Base-by-base conservation (phyloP, 108 stramenopile genomes). In the Epithemia pelagica region DNA sequence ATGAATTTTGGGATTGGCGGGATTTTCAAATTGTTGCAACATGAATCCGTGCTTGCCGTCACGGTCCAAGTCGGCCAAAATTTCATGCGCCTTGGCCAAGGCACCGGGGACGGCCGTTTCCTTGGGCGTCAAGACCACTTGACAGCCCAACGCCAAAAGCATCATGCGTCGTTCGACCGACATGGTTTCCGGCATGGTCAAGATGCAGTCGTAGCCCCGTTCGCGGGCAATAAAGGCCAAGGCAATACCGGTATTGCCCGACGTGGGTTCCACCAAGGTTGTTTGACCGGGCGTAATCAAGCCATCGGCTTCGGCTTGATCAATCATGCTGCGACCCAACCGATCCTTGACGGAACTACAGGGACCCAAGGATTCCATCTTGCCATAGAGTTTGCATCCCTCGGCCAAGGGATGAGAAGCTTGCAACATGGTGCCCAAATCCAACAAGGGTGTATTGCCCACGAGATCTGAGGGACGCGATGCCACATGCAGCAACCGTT, bases 131-230 rank as follows among this genome's bases (percentile, higher is more conserved):
- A 85, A 63, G 5, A 89, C 84, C 29, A 89, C 82, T 70, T 86
- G 77, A 28, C 75, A 74, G 18, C 84, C 88, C 37, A 89, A 62
- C 18, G 82, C 75, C 52, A 81, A 26, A 26, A 89, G 72, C 78
- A 89, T 81, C 75, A 83, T 83, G 56, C 84, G 79, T 57, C 84
- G 70, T 77, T 89, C 88, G 28, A 83, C 52, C 54, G 68, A 71
- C 78, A 90, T 86, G 63, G 91, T 90, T 73, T 97, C 96, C 0
- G 95, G 95, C 93, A 97, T 93, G 59, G 94, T 90, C 7, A 97
- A 67, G 22, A 92, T 81, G 71, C 90, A 94, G 23, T 78, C 56
- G 67, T 80, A 92, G 22, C 88, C 73, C n/a, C 82, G 68, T 58
- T 88, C 85, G 22, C 86, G 76, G 55, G 86, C 87, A 52, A 87